These are phyloP conservation scores for Gossypium bickii DNA, from an alignment of 345 rosid genomes.

Conservation along the genomic window DNA sequence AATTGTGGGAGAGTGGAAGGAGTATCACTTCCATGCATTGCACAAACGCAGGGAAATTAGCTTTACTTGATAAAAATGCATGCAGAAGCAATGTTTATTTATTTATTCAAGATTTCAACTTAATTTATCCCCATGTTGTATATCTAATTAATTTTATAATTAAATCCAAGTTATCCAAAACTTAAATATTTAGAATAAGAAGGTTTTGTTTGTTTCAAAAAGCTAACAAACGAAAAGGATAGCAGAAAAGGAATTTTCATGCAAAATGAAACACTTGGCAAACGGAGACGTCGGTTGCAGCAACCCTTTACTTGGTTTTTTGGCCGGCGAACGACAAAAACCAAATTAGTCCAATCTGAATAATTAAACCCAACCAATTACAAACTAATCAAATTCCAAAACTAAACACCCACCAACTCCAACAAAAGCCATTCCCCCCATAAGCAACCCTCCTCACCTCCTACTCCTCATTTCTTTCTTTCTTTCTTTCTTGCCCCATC, in stretches of 20 bases:
- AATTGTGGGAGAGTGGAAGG: too few species aligned
- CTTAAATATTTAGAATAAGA: background rate
- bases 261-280: constrained; percentile 14
- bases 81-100: background rate
- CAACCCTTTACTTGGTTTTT: constrained; percentile 22
- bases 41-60: too few species aligned
- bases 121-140: background rate
- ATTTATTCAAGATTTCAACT: background rate
- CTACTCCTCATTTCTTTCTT: too few species aligned
- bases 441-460: background rate
- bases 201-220: background rate
- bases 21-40: too few species aligned
- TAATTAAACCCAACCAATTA: background rate
- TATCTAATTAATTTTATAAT: background rate
- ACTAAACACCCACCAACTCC: constrained; percentile 4
- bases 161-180: background rate
- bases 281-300: constrained; percentile 8
- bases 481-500: too few species aligned
- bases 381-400: background rate
- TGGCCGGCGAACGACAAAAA: constrained; percentile 22
- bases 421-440: constrained; percentile 3
- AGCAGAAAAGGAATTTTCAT: background rate
- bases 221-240: background rate
- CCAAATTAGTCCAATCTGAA: background rate
- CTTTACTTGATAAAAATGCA: background rate